Base-by-base conservation (phyloP, 78 protist genomes). In the Dictyostelium citrinum region DNA sequence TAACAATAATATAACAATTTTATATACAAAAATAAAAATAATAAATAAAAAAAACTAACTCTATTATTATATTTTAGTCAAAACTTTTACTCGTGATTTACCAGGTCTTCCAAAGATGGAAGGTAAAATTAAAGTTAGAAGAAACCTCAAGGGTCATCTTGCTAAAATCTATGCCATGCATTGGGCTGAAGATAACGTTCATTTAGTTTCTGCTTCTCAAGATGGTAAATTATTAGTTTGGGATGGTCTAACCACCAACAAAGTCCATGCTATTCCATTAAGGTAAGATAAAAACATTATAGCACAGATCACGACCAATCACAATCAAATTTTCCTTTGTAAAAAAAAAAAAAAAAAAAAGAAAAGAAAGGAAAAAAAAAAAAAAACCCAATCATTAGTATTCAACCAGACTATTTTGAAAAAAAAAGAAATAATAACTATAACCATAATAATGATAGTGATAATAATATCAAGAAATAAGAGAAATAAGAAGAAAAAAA, bases 141-240 rank as follows among this genome's bases (percentile, higher is more conserved):
- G 98, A 68, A 84, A 82, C 41, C 93, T 98, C 6, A 90, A 91
- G 39, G 99, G 99, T 31, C 99, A 99, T 92, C 84, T 96, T 43
- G 98, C 98, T 33, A 99, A 99, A 91, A 97, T 99, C 75, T 98
- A 98, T 82, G 96, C 99, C 27, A 80, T 99, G 97, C 97, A 95
- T 71, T 99, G 99, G 99, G 81, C 98, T 31, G 64, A 71, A n/a
- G 99, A 98, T 85, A 75, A 70, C 17, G 61, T 76, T 58, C 97
- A 97, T 80, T 81, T 98, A 22, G 99, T 98, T 29, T 74, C 95
- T n/a, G 99, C 99, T 20, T 96, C 98, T 3, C 99, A 98, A 81
- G 99, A 98, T 55, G 99, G 99, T 60, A 97, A 97, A 93, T 96
- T 98, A 41, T 75, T 98, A 27, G 97, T 98, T 33, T 98, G 99